These are phyloP conservation scores for Hypomontagnella submonticulosa DNA, from an alignment of 495 filamentous ascomycete species.

Conservation along the genomic window DNA sequence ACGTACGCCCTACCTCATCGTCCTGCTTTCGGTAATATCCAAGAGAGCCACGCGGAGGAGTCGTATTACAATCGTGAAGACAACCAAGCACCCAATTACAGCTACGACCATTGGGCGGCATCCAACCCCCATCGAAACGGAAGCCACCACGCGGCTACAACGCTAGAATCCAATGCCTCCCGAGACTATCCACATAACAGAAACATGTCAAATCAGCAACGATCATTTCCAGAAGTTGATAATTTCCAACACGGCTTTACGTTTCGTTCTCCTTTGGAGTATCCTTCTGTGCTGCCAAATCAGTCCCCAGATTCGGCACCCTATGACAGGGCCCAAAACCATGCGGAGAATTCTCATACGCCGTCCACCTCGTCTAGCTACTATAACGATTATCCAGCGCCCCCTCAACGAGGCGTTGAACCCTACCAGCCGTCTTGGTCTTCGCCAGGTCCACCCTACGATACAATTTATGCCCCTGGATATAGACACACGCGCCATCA, in stretches of 20 bases:
- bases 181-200: slow-evolving; percentile 12
- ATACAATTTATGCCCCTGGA: slow-evolving; percentile 11
- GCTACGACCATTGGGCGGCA: slow-evolving; percentile 26
- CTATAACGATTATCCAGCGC: slow-evolving; percentile 13
- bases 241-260: slow-evolving; percentile 16
- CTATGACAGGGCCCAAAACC: slow-evolving; percentile 13
- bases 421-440: slow-evolving; percentile 4
- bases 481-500: slow-evolving; percentile 50
- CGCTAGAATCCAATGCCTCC: slow-evolving; percentile 3
- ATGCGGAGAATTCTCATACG: not conserved
- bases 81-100: slow-evolving; percentile 5
- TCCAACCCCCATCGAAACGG: slow-evolving; percentile 24
- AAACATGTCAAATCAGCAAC: slow-evolving; percentile 24
- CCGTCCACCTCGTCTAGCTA: not conserved
- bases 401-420: slow-evolving; percentile 3
- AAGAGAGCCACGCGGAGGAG: slow-evolving; percentile 36
- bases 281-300: not conserved
- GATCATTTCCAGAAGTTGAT: slow-evolving; percentile 23
- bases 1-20: slow-evolving; percentile 32
- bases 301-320: not conserved
- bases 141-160: slow-evolving; percentile 3
- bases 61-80: slow-evolving; percentile 19
- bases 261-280: slow-evolving; percentile 8
- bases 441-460: slow-evolving; percentile 4
- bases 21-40: slow-evolving; percentile 39